A percentile compares a stretch with the other conserved stretches of the same genome.
Conservation (phyloP, 2,329 filamentous ascomycete species). For the Trichoderma arundinaceum region DNA sequence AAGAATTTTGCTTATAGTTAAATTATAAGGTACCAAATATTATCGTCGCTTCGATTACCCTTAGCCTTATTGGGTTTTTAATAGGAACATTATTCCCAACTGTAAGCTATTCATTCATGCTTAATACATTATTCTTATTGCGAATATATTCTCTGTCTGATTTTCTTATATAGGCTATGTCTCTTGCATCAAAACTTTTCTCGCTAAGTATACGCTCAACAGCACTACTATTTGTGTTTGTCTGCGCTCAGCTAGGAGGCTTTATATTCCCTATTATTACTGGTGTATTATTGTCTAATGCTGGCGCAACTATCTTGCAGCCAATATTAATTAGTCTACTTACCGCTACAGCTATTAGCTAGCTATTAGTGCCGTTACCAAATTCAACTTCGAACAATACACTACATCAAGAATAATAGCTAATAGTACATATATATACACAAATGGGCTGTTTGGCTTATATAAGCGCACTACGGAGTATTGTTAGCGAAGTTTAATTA, state of each 20-base stretch:
- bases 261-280: constrained; percentile 61
- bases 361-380: constrained; percentile 51
- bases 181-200: constrained; percentile 59
- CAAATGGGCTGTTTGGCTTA: too few species aligned
- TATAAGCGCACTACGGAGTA: too few species aligned
- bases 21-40: constrained; percentile 48
- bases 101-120: constrained; percentile 42
- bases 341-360: constrained; percentile 51
- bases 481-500: too few species aligned
- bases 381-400: constrained; percentile 41
- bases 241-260: constrained; percentile 61
- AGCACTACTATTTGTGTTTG: constrained; percentile 56
- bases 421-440: too few species aligned
- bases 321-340: constrained; percentile 58
- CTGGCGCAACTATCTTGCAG: constrained; percentile 56
- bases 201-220: constrained; percentile 45
- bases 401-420: constrained; percentile 45
- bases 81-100: constrained; percentile 63
- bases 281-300: constrained; percentile 53
- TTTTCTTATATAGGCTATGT: constrained; percentile 52
- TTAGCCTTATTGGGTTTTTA: constrained; percentile 62
- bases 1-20: constrained; percentile 1
- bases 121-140: accelerated
- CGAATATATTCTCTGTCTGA: constrained; percentile 21
- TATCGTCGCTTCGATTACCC: constrained; percentile 57